Conservation (phyloP, 768 basidiomycete genomes). For the Calocera viscosa region DNA sequence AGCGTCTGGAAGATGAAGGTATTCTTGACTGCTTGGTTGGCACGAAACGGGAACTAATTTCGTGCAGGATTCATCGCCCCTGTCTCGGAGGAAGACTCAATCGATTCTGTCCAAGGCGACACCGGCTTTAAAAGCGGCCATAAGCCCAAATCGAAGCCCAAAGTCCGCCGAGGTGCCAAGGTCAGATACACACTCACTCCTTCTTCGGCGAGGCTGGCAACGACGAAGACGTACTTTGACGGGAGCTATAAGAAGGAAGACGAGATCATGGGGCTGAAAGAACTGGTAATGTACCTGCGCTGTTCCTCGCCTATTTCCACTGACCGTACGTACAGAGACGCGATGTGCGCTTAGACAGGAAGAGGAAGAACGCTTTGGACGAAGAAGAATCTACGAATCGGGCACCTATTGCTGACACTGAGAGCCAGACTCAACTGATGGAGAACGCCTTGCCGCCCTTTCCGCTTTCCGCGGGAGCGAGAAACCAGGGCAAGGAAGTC, state of each 20-base stretch:
- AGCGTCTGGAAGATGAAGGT: background rate
- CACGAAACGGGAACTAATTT: background rate
- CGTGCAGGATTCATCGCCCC: background rate
- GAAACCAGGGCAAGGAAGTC: background rate
- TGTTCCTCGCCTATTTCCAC: background rate
- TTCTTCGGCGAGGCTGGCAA: slow-evolving; percentile 22
- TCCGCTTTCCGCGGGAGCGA: background rate
- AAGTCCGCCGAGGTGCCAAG: background rate
- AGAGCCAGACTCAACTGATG: background rate
- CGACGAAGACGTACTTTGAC: slow-evolving; percentile 27
- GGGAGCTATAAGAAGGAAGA: slow-evolving; percentile 18
- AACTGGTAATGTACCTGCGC: background rate
- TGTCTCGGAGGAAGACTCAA: background rate
- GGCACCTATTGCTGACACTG: background rate
- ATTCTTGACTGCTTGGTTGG: background rate
- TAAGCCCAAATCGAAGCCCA: background rate
- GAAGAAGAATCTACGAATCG: background rate
- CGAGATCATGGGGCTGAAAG: background rate
- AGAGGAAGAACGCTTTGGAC: background rate
- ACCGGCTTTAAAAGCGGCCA: background rate
- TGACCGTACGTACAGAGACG: background rate
- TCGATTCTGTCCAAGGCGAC: background rate
- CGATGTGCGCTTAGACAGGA: background rate
- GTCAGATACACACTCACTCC: background rate
- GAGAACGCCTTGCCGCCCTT: background rate